These are phyloP conservation scores for Gossypium armourianum DNA, from an alignment of 441 rosid genomes.

Conservation along the genomic window DNA sequence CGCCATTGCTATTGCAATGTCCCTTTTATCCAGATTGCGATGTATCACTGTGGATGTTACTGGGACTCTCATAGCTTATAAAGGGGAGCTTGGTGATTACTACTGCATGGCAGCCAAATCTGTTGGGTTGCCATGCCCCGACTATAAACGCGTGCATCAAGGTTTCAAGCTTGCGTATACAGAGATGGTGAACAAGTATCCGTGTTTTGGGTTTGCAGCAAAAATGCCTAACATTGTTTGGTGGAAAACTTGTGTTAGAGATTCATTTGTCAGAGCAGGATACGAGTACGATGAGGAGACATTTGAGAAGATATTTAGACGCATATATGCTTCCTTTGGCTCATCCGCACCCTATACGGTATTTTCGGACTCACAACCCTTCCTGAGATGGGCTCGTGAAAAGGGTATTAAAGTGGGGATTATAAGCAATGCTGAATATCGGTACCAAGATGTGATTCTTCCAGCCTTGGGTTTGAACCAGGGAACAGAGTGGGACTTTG, in stretches of 20 bases:
- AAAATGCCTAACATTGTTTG: slow-evolving; percentile 77
- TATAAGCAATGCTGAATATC: slow-evolving; percentile 77
- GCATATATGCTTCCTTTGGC: slow-evolving; percentile 86
- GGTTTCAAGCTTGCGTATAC: slow-evolving; percentile 83
- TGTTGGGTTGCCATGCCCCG: slow-evolving; percentile 83
- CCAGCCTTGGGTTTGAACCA: slow-evolving; percentile 72
- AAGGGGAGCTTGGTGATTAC: slow-evolving; percentile 95
- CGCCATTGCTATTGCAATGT: slow-evolving; percentile 28
- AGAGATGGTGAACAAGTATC: slow-evolving; percentile 77
- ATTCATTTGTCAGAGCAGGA: slow-evolving; percentile 85
- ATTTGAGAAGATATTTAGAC: slow-evolving; percentile 69
- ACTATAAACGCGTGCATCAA: slow-evolving; percentile 74
- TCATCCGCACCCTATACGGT: slow-evolving; percentile 81
- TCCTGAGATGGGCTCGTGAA: slow-evolving; percentile 71
- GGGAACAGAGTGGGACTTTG: slow-evolving; percentile 92
- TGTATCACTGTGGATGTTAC: slow-evolving; percentile 91
- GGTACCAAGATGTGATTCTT: slow-evolving; percentile 78
- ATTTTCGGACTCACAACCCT: slow-evolving; percentile 70
- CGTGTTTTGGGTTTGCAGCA: slow-evolving; percentile 73
- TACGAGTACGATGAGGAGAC: slow-evolving; percentile 86
- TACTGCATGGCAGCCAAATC: slow-evolving; percentile 97
- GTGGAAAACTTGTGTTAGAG: slow-evolving; percentile 84
- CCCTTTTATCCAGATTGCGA: slow-evolving; percentile 53
- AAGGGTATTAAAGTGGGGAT: slow-evolving; percentile 63
- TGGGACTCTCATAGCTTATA: slow-evolving; percentile 87